Evolutionary conservation across 352 stramenopile genomes (phyloP).

Genomic region (Phytophthora ohioensis): DNA sequence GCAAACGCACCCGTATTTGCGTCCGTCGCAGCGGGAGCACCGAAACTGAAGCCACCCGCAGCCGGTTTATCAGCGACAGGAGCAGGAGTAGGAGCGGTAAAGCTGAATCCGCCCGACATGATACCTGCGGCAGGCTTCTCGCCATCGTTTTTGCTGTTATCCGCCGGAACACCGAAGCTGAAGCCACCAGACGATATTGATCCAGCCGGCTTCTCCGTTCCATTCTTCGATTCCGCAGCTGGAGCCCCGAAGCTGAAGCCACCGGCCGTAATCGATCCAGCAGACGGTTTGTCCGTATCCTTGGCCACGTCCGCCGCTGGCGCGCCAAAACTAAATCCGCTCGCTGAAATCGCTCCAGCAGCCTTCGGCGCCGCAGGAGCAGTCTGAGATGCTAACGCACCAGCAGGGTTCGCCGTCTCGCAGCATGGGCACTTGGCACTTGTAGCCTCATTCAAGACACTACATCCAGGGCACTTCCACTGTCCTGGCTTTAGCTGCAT

Average conservation of each 20-base stretch:
- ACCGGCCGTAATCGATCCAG: constrained; percentile 32
- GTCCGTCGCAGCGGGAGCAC: constrained; percentile 9
- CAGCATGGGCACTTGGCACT: constrained; percentile 84
- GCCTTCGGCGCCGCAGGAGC: constrained; percentile 20
- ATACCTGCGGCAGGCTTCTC: constrained; percentile 25
- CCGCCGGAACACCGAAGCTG: constrained; percentile 25
- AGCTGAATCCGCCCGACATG: constrained; percentile 32
- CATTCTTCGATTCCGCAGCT: constrained; percentile 24
- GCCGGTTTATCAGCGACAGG: constrained; percentile 10
- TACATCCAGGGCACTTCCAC: constrained; percentile 86
- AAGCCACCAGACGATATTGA: constrained; percentile 33
- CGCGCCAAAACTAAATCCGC: constrained; percentile 47
- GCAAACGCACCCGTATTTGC: constrained; percentile 9
- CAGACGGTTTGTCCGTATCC: constrained; percentile 27
- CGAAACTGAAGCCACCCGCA: constrained; percentile 27
- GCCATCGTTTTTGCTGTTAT: constrained; percentile 17
- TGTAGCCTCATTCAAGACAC: constrained; percentile 67
- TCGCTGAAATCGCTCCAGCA: constrained; percentile 27
- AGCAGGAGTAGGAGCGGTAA: constrained; percentile 20
- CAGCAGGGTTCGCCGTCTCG: constrained; percentile 63
- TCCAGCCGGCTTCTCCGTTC: constrained; percentile 33
- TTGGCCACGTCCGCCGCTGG: constrained; percentile 28
- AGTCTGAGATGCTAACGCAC: constrained; percentile 9
- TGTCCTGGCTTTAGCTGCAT: constrained; percentile 71
- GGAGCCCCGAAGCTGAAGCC: constrained; percentile 66